Base-by-base conservation (phyloP, 164 flowering plant species). In the Amborella trichopoda region DNA sequence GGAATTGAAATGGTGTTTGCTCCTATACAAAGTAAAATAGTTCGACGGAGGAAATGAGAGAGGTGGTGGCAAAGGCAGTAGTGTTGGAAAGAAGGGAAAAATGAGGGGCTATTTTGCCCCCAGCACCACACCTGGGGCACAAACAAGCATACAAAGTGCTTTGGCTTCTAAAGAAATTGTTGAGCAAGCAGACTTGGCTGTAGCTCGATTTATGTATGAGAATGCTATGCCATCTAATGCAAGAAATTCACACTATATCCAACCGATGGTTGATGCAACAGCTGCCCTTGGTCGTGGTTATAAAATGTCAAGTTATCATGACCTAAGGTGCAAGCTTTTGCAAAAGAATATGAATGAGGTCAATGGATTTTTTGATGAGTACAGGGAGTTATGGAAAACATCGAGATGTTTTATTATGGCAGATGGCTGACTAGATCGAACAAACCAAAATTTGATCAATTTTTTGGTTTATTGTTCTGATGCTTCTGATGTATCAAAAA, bases 281-380 rank as follows among this genome's bases (percentile, higher is more conserved):
- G 67, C 66, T 59, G 63, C 70, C 32, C 65, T 44, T 4, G 74
- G 80, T 30, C 72, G 74, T 44, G 76, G 74, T n/a, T n/a, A n/a
- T n/a, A n/a, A n/a, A n/a, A n/a, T n/a, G n/a, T n/a, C n/a, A n/a
- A n/a, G n/a, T n/a, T n/a, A n/a, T n/a, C n/a, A n/a, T n/a, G n/a
- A n/a, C n/a, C n/a, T n/a, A n/a, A n/a, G n/a, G n/a, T n/a, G n/a
- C n/a, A n/a, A n/a, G n/a, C n/a, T n/a, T n/a, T n/a, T n/a, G n/a
- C n/a, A n/a, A n/a, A n/a, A n/a, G 3, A 66, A 60, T 42, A 68
- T 59, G 56, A 48, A 49, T 18, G 72, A 68, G 37, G 52, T 52
- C 16, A 51, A 48, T 24, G 66, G 59, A 22, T 50, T 56, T 44
- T 54, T 57, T 44, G 48, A 59, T 41, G 72, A 62, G 48, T 36